Evolutionary conservation across 495 filamentous ascomycete species (phyloP).

Genomic region (Penicillium ochrochloron): DNA sequence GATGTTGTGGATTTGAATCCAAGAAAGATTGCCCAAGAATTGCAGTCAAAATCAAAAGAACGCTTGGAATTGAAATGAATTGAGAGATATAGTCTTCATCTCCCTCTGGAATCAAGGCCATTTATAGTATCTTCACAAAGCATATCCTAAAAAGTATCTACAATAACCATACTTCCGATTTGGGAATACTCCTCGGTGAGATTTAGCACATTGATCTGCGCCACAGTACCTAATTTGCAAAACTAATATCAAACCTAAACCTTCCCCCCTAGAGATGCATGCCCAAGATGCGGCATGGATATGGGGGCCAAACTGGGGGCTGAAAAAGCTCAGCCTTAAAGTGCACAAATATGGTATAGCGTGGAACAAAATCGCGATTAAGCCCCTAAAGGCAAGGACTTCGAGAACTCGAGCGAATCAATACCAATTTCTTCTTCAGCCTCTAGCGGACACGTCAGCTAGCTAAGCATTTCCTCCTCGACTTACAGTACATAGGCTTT

Average conservation of each 20-base stretch:
- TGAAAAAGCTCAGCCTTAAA: slow-evolving; percentile 1
- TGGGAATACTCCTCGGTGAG: neutral
- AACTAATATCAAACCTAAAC: neutral
- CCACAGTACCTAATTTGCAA: neutral
- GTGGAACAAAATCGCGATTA: neutral
- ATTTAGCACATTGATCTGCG: neutral
- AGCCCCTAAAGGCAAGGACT: neutral
- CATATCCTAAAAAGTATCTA: neutral
- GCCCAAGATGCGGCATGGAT: neutral
- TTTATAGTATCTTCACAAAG: neutral
- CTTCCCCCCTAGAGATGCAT: no score
- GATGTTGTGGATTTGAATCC: neutral
- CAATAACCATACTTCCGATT: neutral
- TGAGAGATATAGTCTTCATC: neutral
- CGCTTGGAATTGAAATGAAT: neutral
- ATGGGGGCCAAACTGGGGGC: neutral
- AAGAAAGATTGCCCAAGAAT: neutral
- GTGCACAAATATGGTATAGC: neutral
- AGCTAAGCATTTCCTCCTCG: neutral
- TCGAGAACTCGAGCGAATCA: neutral
- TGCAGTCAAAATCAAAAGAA: neutral
- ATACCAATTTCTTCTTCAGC: neutral
- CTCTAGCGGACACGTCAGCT: neutral
- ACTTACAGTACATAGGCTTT: neutral
- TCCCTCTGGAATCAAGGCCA: neutral